Evolutionary conservation across 1,284 basidiomycete genomes (phyloP).

Genomic region (Termitomyces sp.): DNA sequence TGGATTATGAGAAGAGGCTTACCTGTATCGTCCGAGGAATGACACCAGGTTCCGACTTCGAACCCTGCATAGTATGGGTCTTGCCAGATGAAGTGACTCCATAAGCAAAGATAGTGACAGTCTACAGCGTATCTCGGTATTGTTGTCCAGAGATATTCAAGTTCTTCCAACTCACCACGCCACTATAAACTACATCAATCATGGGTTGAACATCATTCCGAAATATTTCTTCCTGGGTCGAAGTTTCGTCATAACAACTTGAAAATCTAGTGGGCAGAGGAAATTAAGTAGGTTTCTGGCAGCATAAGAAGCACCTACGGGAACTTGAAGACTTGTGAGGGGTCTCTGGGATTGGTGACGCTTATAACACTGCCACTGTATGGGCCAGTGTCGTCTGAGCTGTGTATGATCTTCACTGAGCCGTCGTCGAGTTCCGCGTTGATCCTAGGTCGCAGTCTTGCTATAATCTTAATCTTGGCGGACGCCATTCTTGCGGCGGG

Average conservation of each 20-base stretch:
- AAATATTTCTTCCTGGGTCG: constrained; percentile 70
- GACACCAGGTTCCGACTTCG: constrained; percentile 60
- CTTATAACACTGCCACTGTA: constrained; percentile 40
- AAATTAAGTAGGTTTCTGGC: background rate
- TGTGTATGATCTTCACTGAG: constrained; percentile 47
- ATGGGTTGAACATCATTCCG: constrained; percentile 63
- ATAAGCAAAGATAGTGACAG: constrained; percentile 77
- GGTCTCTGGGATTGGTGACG: constrained; percentile 62
- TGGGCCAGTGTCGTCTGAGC: constrained; percentile 20
- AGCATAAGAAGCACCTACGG: constrained; percentile 40
- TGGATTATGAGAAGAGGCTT: constrained; percentile 11
- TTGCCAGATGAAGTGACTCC: constrained; percentile 81
- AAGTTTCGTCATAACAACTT: constrained; percentile 61
- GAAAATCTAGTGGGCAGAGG: constrained; percentile 42
- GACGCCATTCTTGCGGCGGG: constrained; percentile 20
- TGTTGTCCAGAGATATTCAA: background rate
- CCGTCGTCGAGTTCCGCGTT: constrained; percentile 57
- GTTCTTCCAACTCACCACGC: constrained; percentile 47
- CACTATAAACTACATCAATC: constrained; percentile 63
- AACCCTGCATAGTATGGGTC: constrained; percentile 85
- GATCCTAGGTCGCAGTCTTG: constrained; percentile 60
- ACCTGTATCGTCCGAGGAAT: constrained; percentile 75
- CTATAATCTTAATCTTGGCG: constrained; percentile 48
- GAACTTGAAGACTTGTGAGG: constrained; percentile 63
- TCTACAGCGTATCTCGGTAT: constrained; percentile 33